phyloP scores from a whole-genome alignment of 371 early-diverging fungal species.

The Cladochytrium tenue region DNA sequence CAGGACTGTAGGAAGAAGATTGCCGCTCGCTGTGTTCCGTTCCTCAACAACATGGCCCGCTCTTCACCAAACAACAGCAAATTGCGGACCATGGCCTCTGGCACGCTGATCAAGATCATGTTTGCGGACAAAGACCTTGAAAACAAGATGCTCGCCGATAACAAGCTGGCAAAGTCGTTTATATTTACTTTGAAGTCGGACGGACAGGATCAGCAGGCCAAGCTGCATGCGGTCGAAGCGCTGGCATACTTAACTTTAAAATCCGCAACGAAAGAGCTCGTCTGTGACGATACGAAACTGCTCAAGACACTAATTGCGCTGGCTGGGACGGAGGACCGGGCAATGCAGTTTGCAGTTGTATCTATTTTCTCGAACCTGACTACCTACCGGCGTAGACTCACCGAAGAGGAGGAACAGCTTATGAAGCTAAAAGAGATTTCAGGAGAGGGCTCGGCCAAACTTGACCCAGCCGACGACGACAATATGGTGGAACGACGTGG shows the following conservation, averaged over 20 bases:
- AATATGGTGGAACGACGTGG: conserved; percentile 65
- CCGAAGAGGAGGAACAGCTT: conserved; percentile 80
- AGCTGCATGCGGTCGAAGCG: conserved; percentile 64
- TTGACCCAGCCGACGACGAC: conserved; percentile 54
- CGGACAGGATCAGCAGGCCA: conserved; percentile 6
- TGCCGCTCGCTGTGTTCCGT: conserved; percentile 53
- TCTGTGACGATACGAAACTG: conserved; percentile 57
- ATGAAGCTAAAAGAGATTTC: conserved; percentile 71
- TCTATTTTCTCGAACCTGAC: conserved; percentile 74
- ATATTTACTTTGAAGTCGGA: conserved; percentile 14
- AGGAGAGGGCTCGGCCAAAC: conserved; percentile 16
- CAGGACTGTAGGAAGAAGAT: conserved; percentile 62
- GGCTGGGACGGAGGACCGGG: conserved; percentile 38
- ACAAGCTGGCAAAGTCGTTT: conserved; percentile 26
- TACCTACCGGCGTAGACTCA: conserved; percentile 63
- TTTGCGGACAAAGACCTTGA: conserved; percentile 44
- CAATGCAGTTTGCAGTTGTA: conserved; percentile 68
- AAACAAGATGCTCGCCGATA: conserved; percentile 18
- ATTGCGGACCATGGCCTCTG: conserved; percentile 60
- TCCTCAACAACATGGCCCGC: conserved; percentile 40
- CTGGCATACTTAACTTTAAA: conserved; percentile 72
- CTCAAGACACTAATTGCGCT: conserved; percentile 60
- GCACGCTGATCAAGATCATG: conserved; percentile 66
- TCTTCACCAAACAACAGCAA: conserved; percentile 10
- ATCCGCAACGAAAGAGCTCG: conserved; percentile 61